phyloP scores from a whole-genome alignment of 2,329 filamentous ascomycete genomes.

The Huntiella omanensis region DNA sequence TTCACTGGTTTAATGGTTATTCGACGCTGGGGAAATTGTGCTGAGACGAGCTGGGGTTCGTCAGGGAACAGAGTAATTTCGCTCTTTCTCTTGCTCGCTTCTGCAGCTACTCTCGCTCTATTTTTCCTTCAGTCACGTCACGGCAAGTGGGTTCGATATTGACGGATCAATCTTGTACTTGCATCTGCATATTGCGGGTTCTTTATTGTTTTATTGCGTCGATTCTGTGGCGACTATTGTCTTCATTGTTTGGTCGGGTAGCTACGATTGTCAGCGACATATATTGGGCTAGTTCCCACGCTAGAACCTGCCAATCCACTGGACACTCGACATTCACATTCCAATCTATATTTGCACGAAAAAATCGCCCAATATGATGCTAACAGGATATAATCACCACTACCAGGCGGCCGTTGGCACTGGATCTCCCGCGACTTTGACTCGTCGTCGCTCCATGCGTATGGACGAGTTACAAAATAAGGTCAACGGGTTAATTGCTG shows the following conservation, averaged over 20 bases:
- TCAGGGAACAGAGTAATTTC: background rate
- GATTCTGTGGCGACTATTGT: background rate
- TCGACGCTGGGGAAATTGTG: background rate
- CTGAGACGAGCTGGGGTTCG: background rate
- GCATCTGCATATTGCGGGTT: background rate
- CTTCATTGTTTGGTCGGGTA: background rate
- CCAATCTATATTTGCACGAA: too few relatives aligned
- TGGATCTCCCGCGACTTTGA: slow-evolving; percentile 78
- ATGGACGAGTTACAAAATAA: slow-evolving; percentile 75
- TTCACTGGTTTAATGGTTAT: too few relatives aligned
- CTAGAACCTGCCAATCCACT: background rate
- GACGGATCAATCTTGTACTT: background rate
- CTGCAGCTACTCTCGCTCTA: background rate
- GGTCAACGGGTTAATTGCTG: slow-evolving; percentile 66
- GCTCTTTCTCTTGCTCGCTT: slow-evolving; percentile 1
- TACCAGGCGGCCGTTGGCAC: slow-evolving; percentile 81
- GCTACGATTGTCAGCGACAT: background rate
- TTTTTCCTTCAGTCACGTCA: slow-evolving; percentile 3
- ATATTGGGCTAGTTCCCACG: background rate
- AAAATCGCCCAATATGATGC: slow-evolving; percentile 6
- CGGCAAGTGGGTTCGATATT: background rate
- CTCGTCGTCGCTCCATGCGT: slow-evolving; percentile 96
- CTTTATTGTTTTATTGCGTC: background rate
- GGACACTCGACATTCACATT: too few relatives aligned
- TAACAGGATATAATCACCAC: slow-evolving; percentile 9